Conservation (phyloP, 768 basidiomycete species). For the Polyporus arcularius region DNA sequence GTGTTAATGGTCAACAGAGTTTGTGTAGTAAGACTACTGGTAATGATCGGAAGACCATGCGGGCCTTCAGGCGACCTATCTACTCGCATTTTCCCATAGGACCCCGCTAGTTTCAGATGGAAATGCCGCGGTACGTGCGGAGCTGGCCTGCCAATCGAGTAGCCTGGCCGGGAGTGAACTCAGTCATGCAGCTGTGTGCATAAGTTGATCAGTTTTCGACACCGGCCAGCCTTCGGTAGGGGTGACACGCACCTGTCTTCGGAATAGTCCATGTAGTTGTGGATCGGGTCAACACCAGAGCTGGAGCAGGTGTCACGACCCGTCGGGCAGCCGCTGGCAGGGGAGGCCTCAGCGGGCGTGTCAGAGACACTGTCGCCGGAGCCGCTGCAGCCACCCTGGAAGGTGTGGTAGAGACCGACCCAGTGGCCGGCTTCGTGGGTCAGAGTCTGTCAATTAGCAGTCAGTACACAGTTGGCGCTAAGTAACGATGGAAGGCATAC, state of each 20-base stretch:
- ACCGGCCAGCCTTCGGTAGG: background rate
- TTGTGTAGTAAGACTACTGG: too few species aligned
- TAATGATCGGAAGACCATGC: background rate
- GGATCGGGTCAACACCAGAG: constrained; percentile 41
- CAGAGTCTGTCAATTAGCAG: constrained; percentile 37
- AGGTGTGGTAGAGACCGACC: constrained; percentile 61
- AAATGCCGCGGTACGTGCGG: constrained; percentile 45
- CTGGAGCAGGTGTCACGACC: constrained; percentile 31
- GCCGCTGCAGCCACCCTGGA: constrained; percentile 49
- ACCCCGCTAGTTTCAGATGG: background rate
- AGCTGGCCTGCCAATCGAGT: constrained; percentile 44
- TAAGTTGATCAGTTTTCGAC: background rate
- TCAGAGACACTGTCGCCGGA: constrained; percentile 46
- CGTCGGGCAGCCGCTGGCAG: constrained; percentile 40
- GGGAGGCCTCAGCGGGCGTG: constrained; percentile 47
- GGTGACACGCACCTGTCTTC: constrained; percentile 34
- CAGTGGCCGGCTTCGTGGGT: constrained; percentile 65
- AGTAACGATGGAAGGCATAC: constrained; percentile 8
- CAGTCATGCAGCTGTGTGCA: constrained; percentile 42
- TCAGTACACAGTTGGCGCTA: background rate
- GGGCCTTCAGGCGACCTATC: background rate
- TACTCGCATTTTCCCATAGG: background rate
- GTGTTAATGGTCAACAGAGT: background rate
- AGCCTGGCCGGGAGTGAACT: constrained; percentile 47
- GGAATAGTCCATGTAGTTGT: constrained; percentile 59